These are phyloP conservation scores for Mortierella sp. DNA, from an alignment of 371 early-diverging fungal species.

Conservation along the genomic window DNA sequence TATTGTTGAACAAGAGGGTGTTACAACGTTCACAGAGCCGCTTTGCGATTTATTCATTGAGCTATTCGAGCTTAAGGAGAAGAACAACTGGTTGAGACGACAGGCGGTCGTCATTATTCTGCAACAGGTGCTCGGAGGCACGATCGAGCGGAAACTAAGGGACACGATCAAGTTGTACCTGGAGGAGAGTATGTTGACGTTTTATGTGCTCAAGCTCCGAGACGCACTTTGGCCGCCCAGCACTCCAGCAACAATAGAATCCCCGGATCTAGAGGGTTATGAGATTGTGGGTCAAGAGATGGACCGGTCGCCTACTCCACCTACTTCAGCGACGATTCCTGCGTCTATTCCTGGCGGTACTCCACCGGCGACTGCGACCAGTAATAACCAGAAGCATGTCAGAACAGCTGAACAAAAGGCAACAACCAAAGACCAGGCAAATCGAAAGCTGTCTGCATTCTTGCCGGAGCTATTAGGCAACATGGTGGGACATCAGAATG, in stretches of 20 bases:
- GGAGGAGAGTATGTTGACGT: constrained; percentile 49
- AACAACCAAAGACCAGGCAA: constrained; percentile 70
- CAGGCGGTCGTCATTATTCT: constrained; percentile 87
- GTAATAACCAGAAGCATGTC: constrained; percentile 9
- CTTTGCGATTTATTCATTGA: constrained; percentile 87
- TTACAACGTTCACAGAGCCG: constrained; percentile 73
- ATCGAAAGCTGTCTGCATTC: constrained; percentile 71
- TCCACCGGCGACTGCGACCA: no score
- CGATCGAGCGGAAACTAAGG: constrained; percentile 77
- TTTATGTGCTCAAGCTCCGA: constrained; percentile 38
- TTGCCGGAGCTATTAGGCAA: constrained; percentile 78
- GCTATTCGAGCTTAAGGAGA: constrained; percentile 86
- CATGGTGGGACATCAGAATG: constrained; percentile 89
- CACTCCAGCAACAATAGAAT: neutral
- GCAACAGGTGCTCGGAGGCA: constrained; percentile 87
- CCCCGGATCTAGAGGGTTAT: constrained; percentile 11
- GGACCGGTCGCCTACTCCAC: constrained; percentile 5
- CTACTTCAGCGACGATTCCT: neutral
- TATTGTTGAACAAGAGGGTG: constrained; percentile 61
- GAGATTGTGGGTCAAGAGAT: constrained; percentile 22
- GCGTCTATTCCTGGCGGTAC: neutral
- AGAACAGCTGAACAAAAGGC: constrained; percentile 67
- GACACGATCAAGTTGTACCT: constrained; percentile 42
- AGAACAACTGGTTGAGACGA: constrained; percentile 88
- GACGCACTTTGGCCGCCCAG: constrained; percentile 44